Conservation (phyloP, 108 stramenopile genomes). For the Cyclotella atomus region DNA sequence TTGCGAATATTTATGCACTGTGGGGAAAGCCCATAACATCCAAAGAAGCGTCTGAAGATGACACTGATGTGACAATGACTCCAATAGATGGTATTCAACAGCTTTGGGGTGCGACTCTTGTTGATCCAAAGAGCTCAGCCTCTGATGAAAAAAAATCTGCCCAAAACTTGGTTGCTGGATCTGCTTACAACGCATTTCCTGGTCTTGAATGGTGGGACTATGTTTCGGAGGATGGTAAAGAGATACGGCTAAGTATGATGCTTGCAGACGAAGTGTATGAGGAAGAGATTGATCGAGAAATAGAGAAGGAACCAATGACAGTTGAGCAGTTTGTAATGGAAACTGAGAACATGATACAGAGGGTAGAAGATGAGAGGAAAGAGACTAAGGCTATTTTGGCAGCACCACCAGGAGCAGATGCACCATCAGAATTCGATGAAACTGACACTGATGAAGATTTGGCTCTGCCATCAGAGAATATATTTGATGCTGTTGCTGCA, state of each 20-base stretch:
- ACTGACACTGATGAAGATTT: not conserved
- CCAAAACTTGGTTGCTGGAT: not conserved
- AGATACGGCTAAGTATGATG: conserved; percentile 58
- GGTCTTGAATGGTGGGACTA: conserved; percentile 63
- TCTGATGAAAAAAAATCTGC: not conserved
- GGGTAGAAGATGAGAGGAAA: conserved; percentile 67
- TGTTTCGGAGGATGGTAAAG: conserved; percentile 60
- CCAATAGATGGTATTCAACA: conserved; percentile 42
- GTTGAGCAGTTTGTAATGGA: conserved; percentile 71
- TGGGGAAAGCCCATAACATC: conserved; percentile 50
- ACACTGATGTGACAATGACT: conserved; percentile 15
- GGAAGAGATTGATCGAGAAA: conserved; percentile 37
- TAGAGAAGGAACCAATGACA: conserved; percentile 47
- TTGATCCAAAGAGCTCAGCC: not conserved
- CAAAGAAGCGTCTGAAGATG: conserved; percentile 12
- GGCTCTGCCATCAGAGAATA: not conserved
- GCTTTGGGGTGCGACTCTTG: conserved; percentile 38
- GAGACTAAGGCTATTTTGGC: conserved; percentile 89
- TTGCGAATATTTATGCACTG: conserved; percentile 45
- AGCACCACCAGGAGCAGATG: conserved; percentile 69
- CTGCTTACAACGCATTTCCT: conserved; percentile 5
- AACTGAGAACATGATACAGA: conserved; percentile 61
- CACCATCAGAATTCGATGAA: conserved; percentile 30
- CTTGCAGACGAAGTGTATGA: conserved; percentile 69
- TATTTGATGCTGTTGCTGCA: not conserved